Evolutionary conservation across 2,329 filamentous ascomycete species (phyloP), one percentile per base, ranked within the genome.

Genomic region (Aspergillus aculeatinus): DNA sequence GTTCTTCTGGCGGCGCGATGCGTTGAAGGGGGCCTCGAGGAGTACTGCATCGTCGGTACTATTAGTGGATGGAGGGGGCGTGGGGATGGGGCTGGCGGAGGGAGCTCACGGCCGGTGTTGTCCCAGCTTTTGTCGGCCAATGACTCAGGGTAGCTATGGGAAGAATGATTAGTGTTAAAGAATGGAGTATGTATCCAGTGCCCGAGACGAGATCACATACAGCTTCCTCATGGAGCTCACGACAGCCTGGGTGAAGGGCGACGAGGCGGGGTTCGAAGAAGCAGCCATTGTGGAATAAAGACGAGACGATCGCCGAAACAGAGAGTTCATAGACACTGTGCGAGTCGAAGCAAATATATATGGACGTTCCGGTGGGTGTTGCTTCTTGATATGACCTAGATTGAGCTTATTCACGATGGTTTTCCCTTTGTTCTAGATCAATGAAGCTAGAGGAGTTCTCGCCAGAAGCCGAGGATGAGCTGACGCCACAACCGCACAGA

Each of bases 41-140:
- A 91, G 82, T 53, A 91, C 82, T 89, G 65, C 52, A 62, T 23
- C 16, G 16, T 29, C 11, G 14, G 5, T 5, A 7, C 39, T 29
- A 23, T 59, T 44, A 54, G 44, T 21, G 33, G 27, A 19, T 7
- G n/a, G 5, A n/a, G n/a, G 5, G 16, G 44, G 39, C 11, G 19
- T 50, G 42, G 39, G 29, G 16, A 25, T 23, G 21, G 57, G n/a
- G 33, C 27, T 57, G 50, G n/a, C 51, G 53, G 53, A 27, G 16
- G 6, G 48, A 58, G 58, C 81, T 68, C 73, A 86, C 85, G 75
- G 57, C 95, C 95, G n/a, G 96, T 96, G 72, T 99, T 99, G 75
- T 99, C 95, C 84, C 93, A 99, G 65, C 89, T 87, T 68, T 88
- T 89, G 73, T 98, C 95, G 10, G 95, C 95, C 48, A 97, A 82